Evolutionary conservation across 257 asterid genomes (phyloP), one percentile per base, ranked within the genome.

Genomic region (Nemophila menziesii): DNA sequence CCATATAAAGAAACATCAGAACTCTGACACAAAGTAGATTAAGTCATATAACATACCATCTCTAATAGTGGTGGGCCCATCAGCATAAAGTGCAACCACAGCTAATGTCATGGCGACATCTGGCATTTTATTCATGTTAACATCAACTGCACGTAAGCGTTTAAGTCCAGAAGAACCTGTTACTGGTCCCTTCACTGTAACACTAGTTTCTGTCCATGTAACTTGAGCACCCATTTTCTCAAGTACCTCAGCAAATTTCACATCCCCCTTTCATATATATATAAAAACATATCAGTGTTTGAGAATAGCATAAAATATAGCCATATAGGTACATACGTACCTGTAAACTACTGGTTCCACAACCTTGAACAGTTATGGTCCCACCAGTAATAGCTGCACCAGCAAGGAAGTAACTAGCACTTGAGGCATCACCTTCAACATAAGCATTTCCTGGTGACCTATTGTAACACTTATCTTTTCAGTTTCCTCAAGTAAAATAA

Each of bases 21-120:
- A 50, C 40, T 26, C 37, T 11, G 14, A 47, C n/a, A 20, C 20
- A 45, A 22, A 57, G 5, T 11, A 22, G 24, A 27, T 20, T 19
- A 23, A 33, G n/a, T n/a, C n/a, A 21, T 20, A 37, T 16, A 16
- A 1, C 64, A 45, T 77, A 87, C 95, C 97, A 24, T 87, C 97
- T 83, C 97, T 75, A 26, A 87, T 80, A 46, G 94, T 67, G 37
- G 98, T 80, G 54, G 98, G 81, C 4, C 96, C 98, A 51, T 89
- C 93, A 44, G 98, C 98, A 36, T 62, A 84, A 51, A 89, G 94
- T 29, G 98, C 98, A 27, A 84, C 94, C 0, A 89, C 96, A 48
- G 94, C 94, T 56, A 89, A 94, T 51, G 98, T 89, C 98, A 89
- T 84, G 61, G 98, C 98, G 20, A 89, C 98, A 66, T 89, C 98